Evolutionary conservation across 78 protist genomes (phyloP).

Genomic region (Speleostelium caveatum): DNA sequence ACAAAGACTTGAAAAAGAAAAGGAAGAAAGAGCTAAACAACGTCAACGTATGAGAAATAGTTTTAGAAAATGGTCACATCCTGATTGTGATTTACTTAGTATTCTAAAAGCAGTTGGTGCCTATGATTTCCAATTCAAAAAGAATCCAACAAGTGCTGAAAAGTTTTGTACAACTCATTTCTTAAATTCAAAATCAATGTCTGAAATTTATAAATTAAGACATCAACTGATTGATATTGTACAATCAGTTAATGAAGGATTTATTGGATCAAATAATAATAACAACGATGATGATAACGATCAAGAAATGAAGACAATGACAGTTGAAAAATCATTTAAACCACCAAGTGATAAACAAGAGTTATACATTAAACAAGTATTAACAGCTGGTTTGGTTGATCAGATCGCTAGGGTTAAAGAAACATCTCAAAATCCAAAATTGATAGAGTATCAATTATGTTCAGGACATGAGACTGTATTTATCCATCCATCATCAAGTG

Average conservation of each 20-base stretch:
- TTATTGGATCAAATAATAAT: neutral
- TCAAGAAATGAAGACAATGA: neutral
- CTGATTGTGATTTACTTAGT: slow-evolving; percentile 47
- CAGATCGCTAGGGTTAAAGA: slow-evolving; percentile 54
- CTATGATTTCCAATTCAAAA: slow-evolving; percentile 59
- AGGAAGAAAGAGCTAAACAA: slow-evolving; percentile 22
- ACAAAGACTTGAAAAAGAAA: slow-evolving; percentile 36
- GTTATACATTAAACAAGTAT: slow-evolving; percentile 71
- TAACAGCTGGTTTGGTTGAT: slow-evolving; percentile 78
- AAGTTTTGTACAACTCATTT: slow-evolving; percentile 27
- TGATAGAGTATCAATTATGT: slow-evolving; percentile 11
- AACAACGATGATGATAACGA: neutral
- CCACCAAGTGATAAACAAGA: slow-evolving; percentile 73
- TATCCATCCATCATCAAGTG: slow-evolving; percentile 46
- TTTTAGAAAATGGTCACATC: slow-evolving; percentile 44
- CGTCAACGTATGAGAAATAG: slow-evolving; percentile 23
- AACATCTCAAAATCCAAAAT: neutral
- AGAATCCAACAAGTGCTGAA: slow-evolving; percentile 3
- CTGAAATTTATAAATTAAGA: slow-evolving; percentile 72
- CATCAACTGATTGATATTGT: slow-evolving; percentile 58
- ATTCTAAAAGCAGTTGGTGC: slow-evolving; percentile 79
- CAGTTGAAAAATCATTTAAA: slow-evolving; percentile 12
- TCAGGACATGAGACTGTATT: slow-evolving; percentile 3
- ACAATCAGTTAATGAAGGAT: slow-evolving; percentile 7
- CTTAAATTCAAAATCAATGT: slow-evolving; percentile 66